Base-by-base conservation (phyloP, 768 basidiomycete species). In the Daedaleopsis sinensis region DNA sequence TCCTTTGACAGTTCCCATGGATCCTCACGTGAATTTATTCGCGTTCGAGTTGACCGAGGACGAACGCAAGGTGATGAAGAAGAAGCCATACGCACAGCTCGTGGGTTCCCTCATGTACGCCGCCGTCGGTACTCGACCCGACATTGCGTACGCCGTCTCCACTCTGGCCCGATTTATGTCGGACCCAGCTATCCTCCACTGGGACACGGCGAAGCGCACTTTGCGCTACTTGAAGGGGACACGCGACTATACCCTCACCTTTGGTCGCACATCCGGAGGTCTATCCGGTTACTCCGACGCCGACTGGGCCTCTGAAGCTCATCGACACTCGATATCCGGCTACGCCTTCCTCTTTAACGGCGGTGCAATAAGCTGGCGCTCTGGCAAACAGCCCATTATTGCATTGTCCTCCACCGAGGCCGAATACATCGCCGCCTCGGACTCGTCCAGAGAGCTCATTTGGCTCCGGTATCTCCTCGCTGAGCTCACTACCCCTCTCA, bases 1-100 rank as follows among this genome's bases (percentile, higher is more conserved):
- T 55, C 73, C 74, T n/a, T 50, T 58, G 12, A 67, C 47, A 2
- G 67, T 61, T 1, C 72, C 70, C 0, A 57, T 72, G 55, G 65
- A 60, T 3, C 23, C 55, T 5, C 23, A 57, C 27, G 27, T 35
- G 3, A 15, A 44, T 0, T 56, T 65, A 13, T 12, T n/a, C 32
- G 49, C 16, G 6, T n/a, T 2, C 59, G 65, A 36, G 58, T 23
- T 13, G 48, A 57, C 1, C 11, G 21, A 11, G 58, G 52, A 11
- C 19, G 47, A 51, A 21, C 5, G 50, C 50, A 62, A 23, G 18
- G 56, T 52, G 37, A 69, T 65, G 66, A 9, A 24, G 23, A 24
- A 52, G 18, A 51, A 61, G 62, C 64, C 60, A 9, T 72, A 70
- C 44, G 63, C 46, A 10, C 50, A 60, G 32, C 62, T 39, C 60